Evolutionary conservation across 2,329 filamentous ascomycete species (phyloP).

Genomic region (Talaromyces pinophilus): DNA sequence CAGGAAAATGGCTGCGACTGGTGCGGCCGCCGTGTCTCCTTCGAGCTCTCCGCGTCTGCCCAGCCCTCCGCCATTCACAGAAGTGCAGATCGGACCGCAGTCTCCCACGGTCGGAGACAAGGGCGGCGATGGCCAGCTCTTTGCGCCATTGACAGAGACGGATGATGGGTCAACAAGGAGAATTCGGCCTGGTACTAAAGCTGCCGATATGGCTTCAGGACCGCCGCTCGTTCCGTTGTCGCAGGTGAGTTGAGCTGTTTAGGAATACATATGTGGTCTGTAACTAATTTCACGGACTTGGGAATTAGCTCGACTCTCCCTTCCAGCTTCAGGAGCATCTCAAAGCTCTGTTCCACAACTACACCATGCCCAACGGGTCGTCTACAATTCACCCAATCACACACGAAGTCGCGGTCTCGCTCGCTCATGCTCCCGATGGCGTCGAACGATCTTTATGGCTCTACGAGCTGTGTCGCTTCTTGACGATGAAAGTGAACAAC

Average conservation of each 20-base stretch:
- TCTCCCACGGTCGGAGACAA: constrained; percentile 69
- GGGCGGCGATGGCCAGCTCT: constrained; percentile 55
- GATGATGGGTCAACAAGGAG: constrained; percentile 77
- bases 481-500: constrained; percentile 91
- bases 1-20: constrained; percentile 36
- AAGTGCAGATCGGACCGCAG: constrained; percentile 83
- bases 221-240: constrained; percentile 83
- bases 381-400: constrained; percentile 70
- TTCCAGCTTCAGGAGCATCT: constrained; percentile 98
- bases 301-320: constrained; percentile 79
- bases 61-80: constrained; percentile 89
- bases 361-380: constrained; percentile 63
- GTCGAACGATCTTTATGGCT: constrained; percentile 91
- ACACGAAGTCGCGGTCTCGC: constrained; percentile 70
- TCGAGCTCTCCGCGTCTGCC: constrained; percentile 89
- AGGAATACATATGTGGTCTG: neutral
- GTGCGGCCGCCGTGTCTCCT: constrained; percentile 47
- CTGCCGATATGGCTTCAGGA: constrained; percentile 89
- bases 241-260: constrained; percentile 61
- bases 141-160: constrained; percentile 51
- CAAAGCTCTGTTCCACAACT: constrained; percentile 82
- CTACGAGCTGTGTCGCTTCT: constrained; percentile 94
- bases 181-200: constrained; percentile 88
- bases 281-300: constrained; percentile 1
- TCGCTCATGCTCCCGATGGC: constrained; percentile 77